Evolutionary conservation across 2,329 filamentous ascomycete genomes (phyloP).

Genomic region (Phoma sp.): DNA sequence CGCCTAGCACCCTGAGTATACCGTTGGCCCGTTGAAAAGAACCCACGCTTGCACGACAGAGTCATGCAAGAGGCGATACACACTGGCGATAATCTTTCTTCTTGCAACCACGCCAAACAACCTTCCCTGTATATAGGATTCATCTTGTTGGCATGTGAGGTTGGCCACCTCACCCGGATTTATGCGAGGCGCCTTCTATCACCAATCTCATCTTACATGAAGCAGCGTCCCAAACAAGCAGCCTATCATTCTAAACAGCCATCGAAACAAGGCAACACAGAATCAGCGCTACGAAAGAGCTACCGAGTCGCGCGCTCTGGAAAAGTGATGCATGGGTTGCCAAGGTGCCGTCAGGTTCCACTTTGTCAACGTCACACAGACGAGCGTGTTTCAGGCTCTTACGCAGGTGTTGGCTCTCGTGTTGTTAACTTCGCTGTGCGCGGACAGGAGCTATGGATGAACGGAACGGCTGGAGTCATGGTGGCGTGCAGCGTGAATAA

Average conservation of each 20-base stretch:
- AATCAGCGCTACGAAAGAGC: conserved; percentile 4
- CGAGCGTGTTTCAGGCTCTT: conserved; percentile 16
- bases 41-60: no score
- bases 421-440: no score
- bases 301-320: neutral
- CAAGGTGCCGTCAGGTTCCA: conserved; percentile 4
- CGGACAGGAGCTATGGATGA: no score
- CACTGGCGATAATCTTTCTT: no score
- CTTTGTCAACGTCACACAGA: conserved; percentile 11
- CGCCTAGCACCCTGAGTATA: no score
- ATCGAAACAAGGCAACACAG: conserved; percentile 3
- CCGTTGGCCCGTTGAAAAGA: no score
- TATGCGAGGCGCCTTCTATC: neutral
- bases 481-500: neutral
- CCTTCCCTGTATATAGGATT: no score
- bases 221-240: conserved; percentile 3
- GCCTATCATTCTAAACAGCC: conserved; percentile 1
- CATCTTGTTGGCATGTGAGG: no score
- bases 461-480: no score
- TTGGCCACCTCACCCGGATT: neutral
- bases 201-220: neutral
- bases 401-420: neutral
- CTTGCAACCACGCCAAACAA: no score
- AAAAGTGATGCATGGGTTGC: conserved; percentile 3
- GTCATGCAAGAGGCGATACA: no score